Percentiles rank a stretch among this genome's conserved stretches.
phyloP scores from a whole-genome alignment of 176 grass and related monocot genomes.

The Bothriochloa decipiens region DNA sequence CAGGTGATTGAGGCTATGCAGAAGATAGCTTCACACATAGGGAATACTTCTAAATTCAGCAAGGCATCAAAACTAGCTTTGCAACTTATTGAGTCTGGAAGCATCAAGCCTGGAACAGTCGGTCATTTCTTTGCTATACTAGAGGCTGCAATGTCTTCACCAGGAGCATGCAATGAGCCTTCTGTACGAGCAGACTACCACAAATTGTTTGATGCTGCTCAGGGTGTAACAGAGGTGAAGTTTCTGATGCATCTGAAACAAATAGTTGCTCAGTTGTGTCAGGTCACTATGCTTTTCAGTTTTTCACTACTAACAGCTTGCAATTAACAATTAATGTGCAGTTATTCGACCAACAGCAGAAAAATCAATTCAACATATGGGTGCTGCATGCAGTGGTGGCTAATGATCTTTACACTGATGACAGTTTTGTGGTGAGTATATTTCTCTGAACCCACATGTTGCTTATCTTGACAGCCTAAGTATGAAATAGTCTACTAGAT shows the following conservation, averaged over 20 bases:
- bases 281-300: background rate
- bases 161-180: conserved; percentile 66
- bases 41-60: conserved; percentile 82
- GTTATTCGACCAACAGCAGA: conserved; percentile 73
- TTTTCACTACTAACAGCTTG: conserved; percentile 29
- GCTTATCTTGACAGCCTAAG: background rate
- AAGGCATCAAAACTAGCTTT: conserved; percentile 92
- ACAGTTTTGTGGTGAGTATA: conserved; percentile 95
- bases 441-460: background rate
- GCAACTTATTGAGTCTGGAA: conserved; percentile 84
- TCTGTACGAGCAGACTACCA: conserved; percentile 67
- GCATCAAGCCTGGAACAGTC: conserved; percentile 76
- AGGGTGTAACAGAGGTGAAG: conserved; percentile 71
- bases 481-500: background rate
- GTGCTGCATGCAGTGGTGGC: conserved; percentile 77
- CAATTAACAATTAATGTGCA: conserved; percentile 52
- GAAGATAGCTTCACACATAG: conserved; percentile 91
- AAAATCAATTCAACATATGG: conserved; percentile 77
- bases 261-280: conserved; percentile 19
- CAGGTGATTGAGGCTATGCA: conserved; percentile 93
- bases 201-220: conserved; percentile 61
- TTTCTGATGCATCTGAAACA: conserved; percentile 15
- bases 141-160: conserved; percentile 83
- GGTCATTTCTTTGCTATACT: conserved; percentile 72
- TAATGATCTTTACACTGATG: conserved; percentile 97